phyloP scores from a whole-genome alignment of 2,329 filamentous ascomycete genomes.

The Phoma sp. region DNA sequence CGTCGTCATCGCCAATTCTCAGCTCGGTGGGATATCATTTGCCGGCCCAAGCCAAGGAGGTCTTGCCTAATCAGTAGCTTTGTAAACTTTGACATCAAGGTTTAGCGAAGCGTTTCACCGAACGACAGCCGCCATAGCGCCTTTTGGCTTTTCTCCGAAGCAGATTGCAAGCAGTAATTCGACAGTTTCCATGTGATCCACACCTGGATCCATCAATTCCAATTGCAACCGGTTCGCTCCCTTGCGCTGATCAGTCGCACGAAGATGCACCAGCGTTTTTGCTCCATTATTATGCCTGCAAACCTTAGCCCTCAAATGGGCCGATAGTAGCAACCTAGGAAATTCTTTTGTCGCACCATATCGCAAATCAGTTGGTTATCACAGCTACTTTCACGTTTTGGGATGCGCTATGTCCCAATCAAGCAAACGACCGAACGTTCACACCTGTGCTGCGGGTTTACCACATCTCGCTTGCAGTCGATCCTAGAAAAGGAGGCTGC shows the following conservation, averaged over 20 bases:
- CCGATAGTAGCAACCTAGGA: not conserved
- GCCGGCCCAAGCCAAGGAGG: constrained; percentile 5
- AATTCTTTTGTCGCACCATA: constrained; percentile 4
- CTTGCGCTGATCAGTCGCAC: constrained; percentile 4
- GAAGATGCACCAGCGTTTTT: not conserved
- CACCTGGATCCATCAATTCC: not conserved
- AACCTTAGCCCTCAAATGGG: not conserved
- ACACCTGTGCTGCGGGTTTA: not conserved
- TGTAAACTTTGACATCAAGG: constrained; percentile 2
- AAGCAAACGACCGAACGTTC: constrained; percentile 2
- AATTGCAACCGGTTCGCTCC: not conserved
- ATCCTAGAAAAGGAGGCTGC: constrained; percentile 3
- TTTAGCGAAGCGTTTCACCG: constrained; percentile 10
- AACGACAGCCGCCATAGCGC: constrained; percentile 6
- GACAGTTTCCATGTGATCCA: not conserved
- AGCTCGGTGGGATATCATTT: not conserved
- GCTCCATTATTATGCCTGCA: not conserved
- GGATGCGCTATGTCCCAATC: not conserved
- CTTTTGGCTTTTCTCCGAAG: not conserved
- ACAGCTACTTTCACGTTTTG: not conserved
- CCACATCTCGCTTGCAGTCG: constrained; percentile 3
- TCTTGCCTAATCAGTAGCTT: constrained; percentile 10
- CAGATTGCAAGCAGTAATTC: not conserved
- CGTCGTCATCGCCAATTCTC: not conserved
- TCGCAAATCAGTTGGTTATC: not conserved